Evolutionary conservation across 75 land plant species (phyloP), one percentile per base, ranked within the genome.

Genomic region (Selaginella tamariscina): DNA sequence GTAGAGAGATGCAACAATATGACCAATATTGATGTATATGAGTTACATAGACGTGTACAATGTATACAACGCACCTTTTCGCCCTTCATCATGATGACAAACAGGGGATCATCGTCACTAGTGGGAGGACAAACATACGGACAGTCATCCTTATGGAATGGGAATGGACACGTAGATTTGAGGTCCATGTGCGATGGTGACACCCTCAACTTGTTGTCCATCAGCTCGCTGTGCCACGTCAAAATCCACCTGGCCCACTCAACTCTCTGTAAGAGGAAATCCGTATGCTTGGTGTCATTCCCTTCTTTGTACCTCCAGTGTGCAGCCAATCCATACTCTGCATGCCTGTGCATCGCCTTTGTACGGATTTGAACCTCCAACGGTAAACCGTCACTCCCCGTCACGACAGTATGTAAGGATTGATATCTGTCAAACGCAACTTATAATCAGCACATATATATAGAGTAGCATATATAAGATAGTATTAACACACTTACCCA

Each of bases 251-350:
- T 74, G 27, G 95, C 98, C 98, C 98, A 92, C 65, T 92, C 94
- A 60, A 92, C 90, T 80, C 78, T 81, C 66, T 92, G 88, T 32
- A 89, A 84, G 21, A 86, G 74, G 71, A 81, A 89, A 26, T 84
- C 74, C 9, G 97, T 73, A 73, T 89, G 79, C 39, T 78, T 65
- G 5, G 49, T 39, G 31, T 80, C 74, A 57, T 84, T 79, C 29
- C 83, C 86, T 33, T 92, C 98, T 74, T 92, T 92, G 74, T 92
- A 92, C 62, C 90, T 80, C 98, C 98, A 92, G 32, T 92, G 98
- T 55, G 98, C 95, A 55, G 98, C 98, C 68, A 88, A 74, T 33
- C 98, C 98, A 77, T 72, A 89, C 59, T 92, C 98, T 56, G 98
- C 98, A 32, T 89, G 90, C 30, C 74, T 74, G 75, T 92, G 98